These are phyloP conservation scores for Cercophora newfieldiana DNA, from an alignment of 495 filamentous ascomycete species.

Conservation along the genomic window DNA sequence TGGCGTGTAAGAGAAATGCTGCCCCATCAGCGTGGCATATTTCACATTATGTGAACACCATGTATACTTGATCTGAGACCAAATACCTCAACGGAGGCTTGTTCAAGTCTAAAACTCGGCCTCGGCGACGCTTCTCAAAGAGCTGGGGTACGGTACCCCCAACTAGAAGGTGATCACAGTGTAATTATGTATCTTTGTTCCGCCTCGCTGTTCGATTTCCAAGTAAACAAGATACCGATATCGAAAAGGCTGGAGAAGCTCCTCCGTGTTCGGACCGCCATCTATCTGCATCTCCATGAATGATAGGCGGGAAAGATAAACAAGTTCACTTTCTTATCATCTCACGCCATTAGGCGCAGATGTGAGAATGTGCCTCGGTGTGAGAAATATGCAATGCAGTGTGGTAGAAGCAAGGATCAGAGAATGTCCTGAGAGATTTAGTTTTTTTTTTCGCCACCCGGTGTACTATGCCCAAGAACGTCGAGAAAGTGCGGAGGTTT, in stretches of 20 bases:
- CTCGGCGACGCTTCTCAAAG: neutral
- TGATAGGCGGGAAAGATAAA: neutral
- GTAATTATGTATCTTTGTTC: neutral
- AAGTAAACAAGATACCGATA: too few species aligned
- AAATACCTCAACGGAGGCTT: neutral
- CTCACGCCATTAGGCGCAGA: neutral
- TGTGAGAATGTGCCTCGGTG: neutral
- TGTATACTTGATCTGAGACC: constrained; percentile 1
- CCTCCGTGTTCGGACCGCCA: neutral
- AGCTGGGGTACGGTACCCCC: constrained; percentile 11
- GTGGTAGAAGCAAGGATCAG: neutral
- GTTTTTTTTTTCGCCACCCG: neutral
- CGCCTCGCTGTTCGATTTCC: neutral
- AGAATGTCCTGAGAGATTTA: neutral
- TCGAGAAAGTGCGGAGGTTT: too few species aligned
- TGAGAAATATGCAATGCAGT: neutral
- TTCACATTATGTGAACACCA: constrained; percentile 1
- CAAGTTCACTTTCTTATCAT: neutral
- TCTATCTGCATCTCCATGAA: neutral
- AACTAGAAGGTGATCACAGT: neutral
- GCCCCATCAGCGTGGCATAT: neutral
- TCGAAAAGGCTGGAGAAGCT: neutral
- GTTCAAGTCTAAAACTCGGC: neutral
- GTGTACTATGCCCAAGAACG: too few species aligned
- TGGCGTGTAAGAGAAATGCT: neutral